Conservation (phyloP, 176 grass and related monocot genomes). For the Ensete glaucum region DNA sequence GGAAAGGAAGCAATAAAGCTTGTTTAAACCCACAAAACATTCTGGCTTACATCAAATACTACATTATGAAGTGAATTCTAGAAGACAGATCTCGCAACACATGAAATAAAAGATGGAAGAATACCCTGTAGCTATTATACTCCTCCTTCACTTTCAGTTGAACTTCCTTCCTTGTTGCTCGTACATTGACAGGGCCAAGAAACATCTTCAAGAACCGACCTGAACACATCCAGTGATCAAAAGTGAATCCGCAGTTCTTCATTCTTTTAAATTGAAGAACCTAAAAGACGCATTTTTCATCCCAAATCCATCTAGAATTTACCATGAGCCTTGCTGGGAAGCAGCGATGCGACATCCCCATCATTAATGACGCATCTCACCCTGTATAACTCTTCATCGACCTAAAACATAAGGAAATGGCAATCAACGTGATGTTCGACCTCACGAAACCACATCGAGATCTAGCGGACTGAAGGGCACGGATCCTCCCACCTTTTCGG, state of each 20-base stretch:
- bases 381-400: conserved; percentile 84
- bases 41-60: neutral
- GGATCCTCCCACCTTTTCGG: conserved; percentile 42
- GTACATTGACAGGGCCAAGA: conserved; percentile 82
- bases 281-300: neutral
- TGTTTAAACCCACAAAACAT: neutral
- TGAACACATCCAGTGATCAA: conserved; percentile 23
- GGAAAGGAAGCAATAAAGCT: too few species aligned
- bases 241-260: neutral
- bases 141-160: conserved; percentile 98
- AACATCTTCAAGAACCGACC: conserved; percentile 76
- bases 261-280: neutral
- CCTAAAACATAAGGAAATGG: conserved; percentile 35
- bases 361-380: conserved; percentile 58
- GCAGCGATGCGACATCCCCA: conserved; percentile 52
- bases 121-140: conserved; percentile 95
- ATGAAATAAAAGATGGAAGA: conserved; percentile 12
- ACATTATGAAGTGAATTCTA: neutral
- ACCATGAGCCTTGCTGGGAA: conserved; percentile 73
- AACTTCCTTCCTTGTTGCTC: conserved; percentile 72
- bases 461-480: neutral
- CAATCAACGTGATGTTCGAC: neutral
- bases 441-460: neutral
- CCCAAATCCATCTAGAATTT: conserved; percentile 6
- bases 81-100: neutral